A percentile compares a stretch with the other conserved stretches of the same genome.
phyloP scores from a whole-genome alignment of 257 asterid genomes.

The Gentiana macrophylla region DNA sequence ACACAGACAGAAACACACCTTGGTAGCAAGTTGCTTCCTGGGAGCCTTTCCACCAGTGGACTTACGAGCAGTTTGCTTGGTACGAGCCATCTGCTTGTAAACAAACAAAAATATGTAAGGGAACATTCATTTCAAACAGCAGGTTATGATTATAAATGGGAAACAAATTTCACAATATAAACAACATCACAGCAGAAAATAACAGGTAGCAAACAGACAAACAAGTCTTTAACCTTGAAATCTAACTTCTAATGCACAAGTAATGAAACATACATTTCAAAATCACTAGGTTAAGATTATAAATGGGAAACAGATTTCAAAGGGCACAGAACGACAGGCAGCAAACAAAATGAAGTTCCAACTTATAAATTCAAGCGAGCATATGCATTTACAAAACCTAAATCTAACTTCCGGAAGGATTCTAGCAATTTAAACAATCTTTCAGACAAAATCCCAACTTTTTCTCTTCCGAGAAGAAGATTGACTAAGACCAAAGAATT shows the following conservation, averaged over 20 bases:
- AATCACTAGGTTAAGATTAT: too few relatives aligned
- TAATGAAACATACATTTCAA: not conserved
- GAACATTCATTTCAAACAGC: too few relatives aligned
- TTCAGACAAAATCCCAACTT: not conserved
- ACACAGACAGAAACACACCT: conserved; percentile 19
- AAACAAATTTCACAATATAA: too few relatives aligned
- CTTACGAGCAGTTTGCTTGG: conserved; percentile 75
- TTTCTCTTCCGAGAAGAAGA: not conserved
- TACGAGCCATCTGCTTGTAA: conserved; percentile 48
- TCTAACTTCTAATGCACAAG: not conserved
- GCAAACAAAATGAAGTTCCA: too few relatives aligned
- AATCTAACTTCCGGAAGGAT: not conserved
- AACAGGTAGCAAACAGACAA: too few relatives aligned
- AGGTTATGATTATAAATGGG: too few relatives aligned
- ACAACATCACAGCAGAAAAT: too few relatives aligned
- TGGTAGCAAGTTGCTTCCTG: conserved; percentile 67
- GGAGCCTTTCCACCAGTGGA: conserved; percentile 81
- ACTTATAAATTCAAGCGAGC: too few relatives aligned
- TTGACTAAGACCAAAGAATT: not conserved
- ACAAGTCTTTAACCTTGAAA: not conserved
- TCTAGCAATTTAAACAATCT: not conserved
- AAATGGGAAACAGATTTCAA: too few relatives aligned
- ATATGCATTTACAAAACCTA: too few relatives aligned
- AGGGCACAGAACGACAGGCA: too few relatives aligned
- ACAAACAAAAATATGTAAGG: too few relatives aligned